phyloP scores from a whole-genome alignment of 108 stramenopile genomes.

The Cyclostephanos invisitatus region DNA sequence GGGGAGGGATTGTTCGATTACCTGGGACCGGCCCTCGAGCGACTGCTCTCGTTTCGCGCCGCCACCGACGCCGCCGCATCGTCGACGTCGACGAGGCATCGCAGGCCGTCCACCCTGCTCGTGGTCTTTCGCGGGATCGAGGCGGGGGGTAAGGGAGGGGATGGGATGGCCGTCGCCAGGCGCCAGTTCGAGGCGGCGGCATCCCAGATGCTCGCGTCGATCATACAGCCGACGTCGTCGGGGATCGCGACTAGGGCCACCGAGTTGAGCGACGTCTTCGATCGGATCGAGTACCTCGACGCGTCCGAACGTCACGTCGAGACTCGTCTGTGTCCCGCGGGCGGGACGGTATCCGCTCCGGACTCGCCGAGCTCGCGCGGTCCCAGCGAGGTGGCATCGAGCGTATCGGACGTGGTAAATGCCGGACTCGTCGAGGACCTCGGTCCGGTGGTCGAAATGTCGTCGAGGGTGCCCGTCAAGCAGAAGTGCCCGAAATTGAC shows the following conservation, averaged over 20 bases:
- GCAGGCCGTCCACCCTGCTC: conserved; percentile 45
- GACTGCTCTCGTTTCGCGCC: conserved; percentile 50
- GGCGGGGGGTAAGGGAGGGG: conserved; percentile 1
- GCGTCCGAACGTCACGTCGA: conserved; percentile 54
- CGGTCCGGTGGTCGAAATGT: conserved; percentile 44
- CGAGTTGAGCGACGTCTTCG: conserved; percentile 67
- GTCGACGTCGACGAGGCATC: not conserved
- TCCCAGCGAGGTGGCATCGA: conserved; percentile 41
- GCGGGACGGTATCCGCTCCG: conserved; percentile 41
- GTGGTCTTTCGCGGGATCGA: conserved; percentile 58
- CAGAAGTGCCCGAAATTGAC: conserved; percentile 36
- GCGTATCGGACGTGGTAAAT: conserved; percentile 47
- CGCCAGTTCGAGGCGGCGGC: conserved; percentile 56
- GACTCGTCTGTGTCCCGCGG: conserved; percentile 45
- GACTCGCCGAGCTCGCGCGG: conserved; percentile 39
- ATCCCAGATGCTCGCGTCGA: conserved; percentile 53
- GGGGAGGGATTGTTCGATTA: conserved; percentile 82
- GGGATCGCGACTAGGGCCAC: conserved; percentile 32
- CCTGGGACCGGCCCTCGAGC: conserved; percentile 79
- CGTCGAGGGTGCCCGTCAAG: conserved; percentile 46
- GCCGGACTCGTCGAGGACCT: conserved; percentile 47
- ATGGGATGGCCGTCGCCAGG: conserved; percentile 34
- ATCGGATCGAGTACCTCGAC: conserved; percentile 63
- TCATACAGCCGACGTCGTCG: conserved; percentile 49
- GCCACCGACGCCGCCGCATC: conserved; percentile 10